Evolutionary conservation across 371 early-diverging fungal genomes (phyloP).

Genomic region (Mucor velutinosus): DNA sequence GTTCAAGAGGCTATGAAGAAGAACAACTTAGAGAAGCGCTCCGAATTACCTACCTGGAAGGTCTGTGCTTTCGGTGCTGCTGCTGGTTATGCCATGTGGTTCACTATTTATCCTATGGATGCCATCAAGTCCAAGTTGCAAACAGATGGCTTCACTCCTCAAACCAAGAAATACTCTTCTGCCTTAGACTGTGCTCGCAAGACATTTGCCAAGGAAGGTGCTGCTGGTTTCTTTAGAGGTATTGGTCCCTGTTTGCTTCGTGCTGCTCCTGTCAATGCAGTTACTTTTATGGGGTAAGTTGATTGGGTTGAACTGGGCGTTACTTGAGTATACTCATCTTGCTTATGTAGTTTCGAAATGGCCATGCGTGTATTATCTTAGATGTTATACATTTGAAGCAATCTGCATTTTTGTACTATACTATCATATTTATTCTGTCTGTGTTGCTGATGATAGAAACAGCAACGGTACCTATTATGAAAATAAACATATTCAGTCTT

Average conservation of each 20-base stretch:
- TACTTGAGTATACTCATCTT: neutral
- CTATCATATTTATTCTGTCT: no score
- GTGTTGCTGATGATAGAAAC: no score
- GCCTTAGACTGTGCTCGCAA: slow-evolving; percentile 70
- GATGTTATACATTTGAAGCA: no score
- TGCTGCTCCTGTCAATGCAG: slow-evolving; percentile 89
- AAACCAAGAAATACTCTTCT: slow-evolving; percentile 60
- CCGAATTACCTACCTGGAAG: slow-evolving; percentile 65
- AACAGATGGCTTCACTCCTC: slow-evolving; percentile 69
- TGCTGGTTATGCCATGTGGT: slow-evolving; percentile 85
- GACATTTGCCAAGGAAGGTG: slow-evolving; percentile 68
- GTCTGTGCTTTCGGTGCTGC: slow-evolving; percentile 73
- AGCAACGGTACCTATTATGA: no score
- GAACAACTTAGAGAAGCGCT: slow-evolving; percentile 40
- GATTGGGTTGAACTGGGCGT: neutral
- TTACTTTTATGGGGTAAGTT: slow-evolving; percentile 71
- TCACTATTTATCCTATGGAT: slow-evolving; percentile 77
- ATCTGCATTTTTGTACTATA: no score
- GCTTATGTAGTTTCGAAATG: slow-evolving; percentile 42
- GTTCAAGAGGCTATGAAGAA: slow-evolving; percentile 71
- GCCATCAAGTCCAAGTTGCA: slow-evolving; percentile 81
- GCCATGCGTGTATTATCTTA: slow-evolving; percentile 35
- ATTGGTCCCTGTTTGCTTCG: slow-evolving; percentile 84
- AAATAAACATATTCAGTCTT: no score
- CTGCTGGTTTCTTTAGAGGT: slow-evolving; percentile 82